These are phyloP conservation scores for Calendula officinalis DNA, from an alignment of 129 eudicot species.

Conservation along the genomic window DNA sequence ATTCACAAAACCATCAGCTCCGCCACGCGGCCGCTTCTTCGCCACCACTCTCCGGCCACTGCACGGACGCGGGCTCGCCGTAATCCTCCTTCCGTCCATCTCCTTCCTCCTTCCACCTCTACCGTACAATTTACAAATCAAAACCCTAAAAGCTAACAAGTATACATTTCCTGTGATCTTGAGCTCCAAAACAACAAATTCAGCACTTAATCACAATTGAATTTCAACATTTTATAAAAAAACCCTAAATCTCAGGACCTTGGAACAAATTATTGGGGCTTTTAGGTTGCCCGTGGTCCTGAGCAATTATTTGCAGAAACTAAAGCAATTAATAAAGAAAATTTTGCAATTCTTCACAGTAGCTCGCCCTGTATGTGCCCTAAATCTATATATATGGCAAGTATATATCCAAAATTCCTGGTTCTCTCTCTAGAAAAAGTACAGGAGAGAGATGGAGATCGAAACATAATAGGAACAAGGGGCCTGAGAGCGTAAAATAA, in stretches of 20 bases:
- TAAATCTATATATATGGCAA: conserved; percentile 14
- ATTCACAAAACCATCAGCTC: conserved; percentile 84
- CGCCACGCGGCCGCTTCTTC: conserved; percentile 77
- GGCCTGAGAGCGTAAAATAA: not conserved
- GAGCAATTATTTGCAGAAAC: conserved; percentile 8
- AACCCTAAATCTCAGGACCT: conserved; percentile 32
- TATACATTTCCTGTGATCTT: not conserved
- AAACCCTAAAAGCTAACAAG: conserved; percentile 18
- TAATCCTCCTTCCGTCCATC: conserved; percentile 91
- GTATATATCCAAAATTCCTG: not conserved
- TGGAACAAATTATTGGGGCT: conserved; percentile 21
- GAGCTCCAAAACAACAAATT: conserved; percentile 7
- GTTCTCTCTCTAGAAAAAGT: conserved; percentile 24
- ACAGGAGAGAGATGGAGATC: conserved; percentile 17
- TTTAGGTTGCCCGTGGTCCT: conserved; percentile 21
- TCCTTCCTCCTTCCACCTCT: conserved; percentile 9
- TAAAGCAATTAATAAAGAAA: not conserved
- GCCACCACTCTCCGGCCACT: conserved; percentile 88
- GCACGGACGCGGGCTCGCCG: conserved; percentile 92
- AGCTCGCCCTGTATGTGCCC: conserved; percentile 22
- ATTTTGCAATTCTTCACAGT: conserved; percentile 11
- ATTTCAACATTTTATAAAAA: not conserved
- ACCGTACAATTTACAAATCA: conserved; percentile 19
- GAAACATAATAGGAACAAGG: not conserved
- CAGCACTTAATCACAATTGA: conserved; percentile 5